These are phyloP conservation scores for Cordyceps javanica DNA, from an alignment of 2,329 filamentous ascomycete species.

Conservation along the genomic window DNA sequence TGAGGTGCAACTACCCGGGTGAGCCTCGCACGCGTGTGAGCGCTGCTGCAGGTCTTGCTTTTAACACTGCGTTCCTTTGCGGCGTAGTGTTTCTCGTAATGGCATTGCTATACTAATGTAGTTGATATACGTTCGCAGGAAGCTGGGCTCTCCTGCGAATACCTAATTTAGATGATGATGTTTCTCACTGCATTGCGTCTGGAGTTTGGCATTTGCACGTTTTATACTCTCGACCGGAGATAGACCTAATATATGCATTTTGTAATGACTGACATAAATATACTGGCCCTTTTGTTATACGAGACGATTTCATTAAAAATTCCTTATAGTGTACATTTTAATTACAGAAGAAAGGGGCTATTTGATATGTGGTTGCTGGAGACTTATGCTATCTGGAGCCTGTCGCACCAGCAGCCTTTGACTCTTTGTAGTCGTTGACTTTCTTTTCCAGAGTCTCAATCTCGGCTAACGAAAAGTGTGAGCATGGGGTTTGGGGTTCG, in stretches of 20 bases:
- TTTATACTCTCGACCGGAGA: neutral
- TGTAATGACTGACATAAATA: no score
- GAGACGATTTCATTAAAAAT: neutral
- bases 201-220: neutral
- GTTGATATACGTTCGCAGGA: neutral
- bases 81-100: neutral
- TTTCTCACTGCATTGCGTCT: slow-evolving; percentile 1
- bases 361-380: neutral
- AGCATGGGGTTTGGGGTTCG: neutral
- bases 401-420: neutral
- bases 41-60: neutral
- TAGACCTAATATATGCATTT: neutral
- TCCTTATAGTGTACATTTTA: neutral
- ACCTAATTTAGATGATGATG: neutral
- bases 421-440: slow-evolving; percentile 10
- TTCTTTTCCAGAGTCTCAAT: slow-evolving; percentile 11
- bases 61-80: neutral
- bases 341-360: neutral
- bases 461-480: neutral
- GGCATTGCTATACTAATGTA: neutral
- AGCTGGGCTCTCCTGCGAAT: neutral
- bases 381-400: neutral
- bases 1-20: slow-evolving; percentile 34
- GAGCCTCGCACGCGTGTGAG: slow-evolving; percentile 25
- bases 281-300: neutral